Conservation (phyloP, 2,329 filamentous ascomycete species). For the Aspergillus tubingensis region DNA sequence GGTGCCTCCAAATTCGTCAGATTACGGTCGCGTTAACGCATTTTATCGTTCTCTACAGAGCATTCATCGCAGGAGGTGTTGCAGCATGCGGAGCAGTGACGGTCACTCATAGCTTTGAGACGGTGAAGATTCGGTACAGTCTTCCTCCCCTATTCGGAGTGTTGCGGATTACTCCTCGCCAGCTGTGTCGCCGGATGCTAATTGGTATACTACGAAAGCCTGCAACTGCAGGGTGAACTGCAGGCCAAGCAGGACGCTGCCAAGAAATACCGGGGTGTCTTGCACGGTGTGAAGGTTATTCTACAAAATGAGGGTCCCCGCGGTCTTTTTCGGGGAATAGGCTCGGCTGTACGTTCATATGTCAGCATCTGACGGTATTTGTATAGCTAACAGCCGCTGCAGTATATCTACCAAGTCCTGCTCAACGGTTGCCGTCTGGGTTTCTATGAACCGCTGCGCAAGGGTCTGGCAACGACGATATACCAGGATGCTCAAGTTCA, state of each 20-base stretch:
- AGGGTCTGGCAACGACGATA: conserved; percentile 66
- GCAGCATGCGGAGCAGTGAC: conserved; percentile 97
- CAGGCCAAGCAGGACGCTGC: conserved; percentile 82
- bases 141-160: not conserved
- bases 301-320: conserved; percentile 83
- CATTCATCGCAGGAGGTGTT: conserved; percentile 93
- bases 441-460: conserved; percentile 94
- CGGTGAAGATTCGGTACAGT: conserved; percentile 89
- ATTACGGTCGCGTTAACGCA: conserved; percentile 4
- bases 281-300: conserved; percentile 90
- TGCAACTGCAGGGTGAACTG: conserved; percentile 95
- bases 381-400: conserved; percentile 17
- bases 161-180: not conserved
- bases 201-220: conserved; percentile 52
- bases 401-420: conserved; percentile 93
- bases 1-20: not conserved
- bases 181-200: not conserved
- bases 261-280: conserved; percentile 84
- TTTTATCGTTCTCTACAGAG: conserved; percentile 49
- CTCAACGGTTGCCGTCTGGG: conserved; percentile 95
- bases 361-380: not conserved
- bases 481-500: conserved; percentile 75
- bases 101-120: conserved; percentile 97
- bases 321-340: conserved; percentile 85
- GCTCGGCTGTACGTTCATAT: conserved; percentile 65